Conservation (phyloP, 352 stramenopile genomes). For the Phytophthora podocarpi region DNA sequence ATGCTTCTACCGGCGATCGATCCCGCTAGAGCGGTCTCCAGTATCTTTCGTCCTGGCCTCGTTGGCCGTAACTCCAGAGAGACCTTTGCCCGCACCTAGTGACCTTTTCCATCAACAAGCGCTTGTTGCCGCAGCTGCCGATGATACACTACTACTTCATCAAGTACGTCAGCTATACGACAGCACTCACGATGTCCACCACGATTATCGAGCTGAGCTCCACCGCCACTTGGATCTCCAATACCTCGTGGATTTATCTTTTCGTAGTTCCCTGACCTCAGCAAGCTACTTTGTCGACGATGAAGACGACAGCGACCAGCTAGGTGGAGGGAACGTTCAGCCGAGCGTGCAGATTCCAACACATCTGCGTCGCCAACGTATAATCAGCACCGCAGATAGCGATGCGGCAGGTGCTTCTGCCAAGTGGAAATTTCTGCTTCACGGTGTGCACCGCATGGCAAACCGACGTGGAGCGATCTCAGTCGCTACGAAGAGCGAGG, state of each 20-base stretch:
- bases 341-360: constrained; percentile 49
- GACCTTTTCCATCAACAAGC: constrained; percentile 73
- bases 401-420: constrained; percentile 15
- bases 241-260: constrained; percentile 70
- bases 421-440: constrained; percentile 55
- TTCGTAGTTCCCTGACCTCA: constrained; percentile 69
- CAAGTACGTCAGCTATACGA: constrained; percentile 73
- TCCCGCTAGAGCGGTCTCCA: constrained; percentile 66
- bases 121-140: constrained; percentile 40
- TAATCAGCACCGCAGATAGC: constrained; percentile 16
- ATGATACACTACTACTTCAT: constrained; percentile 63
- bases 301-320: constrained; percentile 32
- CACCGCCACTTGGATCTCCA: constrained; percentile 66
- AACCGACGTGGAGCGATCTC: constrained; percentile 56
- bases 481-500: constrained; percentile 48
- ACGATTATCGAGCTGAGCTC: constrained; percentile 58
- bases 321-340: constrained; percentile 28
- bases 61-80: constrained; percentile 52
- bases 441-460: constrained; percentile 43
- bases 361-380: constrained; percentile 28
- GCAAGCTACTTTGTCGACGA: constrained; percentile 66
- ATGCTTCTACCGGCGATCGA: constrained; percentile 64
- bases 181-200: constrained; percentile 64
- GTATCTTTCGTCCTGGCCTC: constrained; percentile 75
- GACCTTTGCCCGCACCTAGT: constrained; percentile 50